Evolutionary conservation across 495 filamentous ascomycete species (phyloP).

Genomic region (Annulohypoxylon bovei): DNA sequence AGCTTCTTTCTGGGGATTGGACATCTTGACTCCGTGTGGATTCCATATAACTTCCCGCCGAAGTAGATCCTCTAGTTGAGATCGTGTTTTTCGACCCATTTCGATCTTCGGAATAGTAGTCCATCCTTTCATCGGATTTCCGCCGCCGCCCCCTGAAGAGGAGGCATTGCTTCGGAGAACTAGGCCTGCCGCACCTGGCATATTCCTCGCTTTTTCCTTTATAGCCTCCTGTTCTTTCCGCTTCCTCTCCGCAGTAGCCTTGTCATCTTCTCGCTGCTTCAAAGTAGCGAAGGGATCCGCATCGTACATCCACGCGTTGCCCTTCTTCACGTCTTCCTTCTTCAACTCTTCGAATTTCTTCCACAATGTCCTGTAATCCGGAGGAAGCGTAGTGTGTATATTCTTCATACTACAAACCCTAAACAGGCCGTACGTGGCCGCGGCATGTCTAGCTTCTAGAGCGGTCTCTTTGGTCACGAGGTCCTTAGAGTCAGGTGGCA

Average conservation of each 20-base stretch:
- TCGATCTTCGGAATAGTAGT: constrained; percentile 87
- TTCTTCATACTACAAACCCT: constrained; percentile 94
- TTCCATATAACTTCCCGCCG: constrained; percentile 87
- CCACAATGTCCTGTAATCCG: constrained; percentile 86
- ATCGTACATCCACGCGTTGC: constrained; percentile 91
- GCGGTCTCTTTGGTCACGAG: constrained; percentile 75
- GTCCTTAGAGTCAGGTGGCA: constrained; percentile 77
- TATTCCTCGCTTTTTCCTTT: constrained; percentile 69
- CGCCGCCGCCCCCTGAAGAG: constrained; percentile 33
- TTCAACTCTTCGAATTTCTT: constrained; percentile 86
- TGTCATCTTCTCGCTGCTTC: constrained; percentile 79
- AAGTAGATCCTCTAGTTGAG: constrained; percentile 80
- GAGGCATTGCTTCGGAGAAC: constrained; percentile 49
- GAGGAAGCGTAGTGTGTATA: constrained; percentile 92
- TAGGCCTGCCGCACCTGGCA: constrained; percentile 55
- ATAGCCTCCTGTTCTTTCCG: constrained; percentile 67
- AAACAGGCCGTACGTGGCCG: constrained; percentile 88
- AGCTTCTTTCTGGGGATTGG: constrained; percentile 60
- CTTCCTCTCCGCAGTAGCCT: constrained; percentile 76
- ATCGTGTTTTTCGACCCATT: constrained; percentile 81
- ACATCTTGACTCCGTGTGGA: constrained; percentile 72
- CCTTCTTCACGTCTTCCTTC: constrained; percentile 75
- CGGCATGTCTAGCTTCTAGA: constrained; percentile 91
- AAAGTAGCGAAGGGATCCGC: constrained; percentile 89
- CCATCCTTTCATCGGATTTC: constrained; percentile 75